Evolutionary conservation across 352 stramenopile species (phyloP).

Genomic region (Phytopythium delawarense): DNA sequence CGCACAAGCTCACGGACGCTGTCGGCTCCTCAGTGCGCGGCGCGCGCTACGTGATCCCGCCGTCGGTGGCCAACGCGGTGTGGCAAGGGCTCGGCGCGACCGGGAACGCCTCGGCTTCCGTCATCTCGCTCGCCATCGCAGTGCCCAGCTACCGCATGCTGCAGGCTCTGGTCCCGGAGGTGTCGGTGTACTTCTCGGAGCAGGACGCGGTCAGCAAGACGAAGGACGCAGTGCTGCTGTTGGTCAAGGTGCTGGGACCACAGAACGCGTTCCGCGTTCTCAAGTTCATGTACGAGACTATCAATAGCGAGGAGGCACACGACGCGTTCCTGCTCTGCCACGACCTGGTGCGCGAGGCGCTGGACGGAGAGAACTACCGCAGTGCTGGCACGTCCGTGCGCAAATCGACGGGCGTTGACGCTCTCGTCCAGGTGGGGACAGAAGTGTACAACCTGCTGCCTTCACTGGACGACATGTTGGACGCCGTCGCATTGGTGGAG

Average conservation of each 20-base stretch:
- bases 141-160: slow-evolving; percentile 68
- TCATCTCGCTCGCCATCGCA: slow-evolving; percentile 62
- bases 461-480: slow-evolving; percentile 58
- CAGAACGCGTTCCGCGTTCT: slow-evolving; percentile 75
- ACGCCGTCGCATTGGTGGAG: slow-evolving; percentile 45
- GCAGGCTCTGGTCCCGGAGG: slow-evolving; percentile 35
- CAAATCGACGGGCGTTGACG: slow-evolving; percentile 36
- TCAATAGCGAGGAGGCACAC: slow-evolving; percentile 72
- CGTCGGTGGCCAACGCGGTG: slow-evolving; percentile 54
- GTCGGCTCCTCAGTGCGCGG: slow-evolving; percentile 52
- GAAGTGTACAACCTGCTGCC: slow-evolving; percentile 52
- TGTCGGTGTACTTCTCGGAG: slow-evolving; percentile 42
- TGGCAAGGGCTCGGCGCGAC: slow-evolving; percentile 62
- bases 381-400: slow-evolving; percentile 34
- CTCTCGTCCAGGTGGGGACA: slow-evolving; percentile 38
- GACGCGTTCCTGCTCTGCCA: slow-evolving; percentile 64
- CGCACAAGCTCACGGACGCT: slow-evolving; percentile 37
- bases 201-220: slow-evolving; percentile 51
- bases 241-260: slow-evolving; percentile 55
- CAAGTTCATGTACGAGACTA: slow-evolving; percentile 63
- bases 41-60: slow-evolving; percentile 47
- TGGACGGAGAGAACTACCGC: slow-evolving; percentile 64
- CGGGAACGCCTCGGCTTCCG: slow-evolving; percentile 47
- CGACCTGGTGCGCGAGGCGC: slow-evolving; percentile 54
- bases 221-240: slow-evolving; percentile 37